phyloP scores from a whole-genome alignment of 257 asterid species.

The Solanum chiquidenum region DNA sequence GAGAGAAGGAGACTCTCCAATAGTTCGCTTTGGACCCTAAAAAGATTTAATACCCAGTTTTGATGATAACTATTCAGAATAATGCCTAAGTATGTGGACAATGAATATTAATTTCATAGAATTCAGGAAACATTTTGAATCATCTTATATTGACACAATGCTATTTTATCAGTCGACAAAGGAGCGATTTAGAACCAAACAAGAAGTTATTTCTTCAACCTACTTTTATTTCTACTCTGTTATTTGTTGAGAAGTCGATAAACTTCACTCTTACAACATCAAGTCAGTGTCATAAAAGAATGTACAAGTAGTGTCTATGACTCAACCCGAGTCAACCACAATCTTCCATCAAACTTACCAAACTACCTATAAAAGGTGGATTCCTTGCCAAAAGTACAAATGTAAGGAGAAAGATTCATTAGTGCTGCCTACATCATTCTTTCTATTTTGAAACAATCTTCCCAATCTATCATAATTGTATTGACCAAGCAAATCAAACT shows the following conservation, averaged over 20 bases:
- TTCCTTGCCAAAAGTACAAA: not conserved
- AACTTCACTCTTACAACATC: not conserved
- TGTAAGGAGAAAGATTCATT: not conserved
- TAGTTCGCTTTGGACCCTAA: not conserved
- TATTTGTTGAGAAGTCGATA: not conserved
- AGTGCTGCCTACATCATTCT: not conserved
- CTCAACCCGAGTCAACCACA: not conserved
- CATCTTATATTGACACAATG: not conserved
- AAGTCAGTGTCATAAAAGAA: not conserved
- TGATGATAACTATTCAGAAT: not conserved
- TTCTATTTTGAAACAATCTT: not conserved
- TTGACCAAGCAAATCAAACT: not conserved
- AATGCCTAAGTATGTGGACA: not conserved
- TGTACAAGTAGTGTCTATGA: not conserved
- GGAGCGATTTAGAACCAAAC: not conserved
- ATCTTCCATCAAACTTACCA: not conserved
- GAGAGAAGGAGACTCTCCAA: not conserved
- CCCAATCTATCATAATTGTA: not conserved
- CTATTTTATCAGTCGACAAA: not conserved
- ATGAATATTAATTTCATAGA: not conserved
- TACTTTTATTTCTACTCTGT: not conserved
- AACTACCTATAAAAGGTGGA: not conserved
- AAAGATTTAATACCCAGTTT: not conserved
- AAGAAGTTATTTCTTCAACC: not conserved
- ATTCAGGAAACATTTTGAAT: not conserved